Base-by-base conservation (phyloP, 805 yeast species). In the Saccharomycopsis lassenensis region DNA sequence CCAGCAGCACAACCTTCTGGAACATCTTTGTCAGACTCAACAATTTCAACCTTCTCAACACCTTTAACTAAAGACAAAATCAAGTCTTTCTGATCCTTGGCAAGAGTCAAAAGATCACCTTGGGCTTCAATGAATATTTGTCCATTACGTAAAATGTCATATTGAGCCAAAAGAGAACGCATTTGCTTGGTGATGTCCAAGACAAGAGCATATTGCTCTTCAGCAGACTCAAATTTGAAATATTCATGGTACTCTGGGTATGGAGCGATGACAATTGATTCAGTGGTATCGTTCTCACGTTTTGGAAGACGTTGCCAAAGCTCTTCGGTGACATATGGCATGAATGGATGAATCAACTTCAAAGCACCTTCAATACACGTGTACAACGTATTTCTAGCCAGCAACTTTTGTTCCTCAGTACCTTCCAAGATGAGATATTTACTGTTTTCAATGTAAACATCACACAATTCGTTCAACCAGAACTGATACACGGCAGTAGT, bases 271-370 rank as follows among this genome's bases (percentile, higher is more conserved):
- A 76, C 77, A 56, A 91, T 85, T 15, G 95, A 70, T 35, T 59
- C 63, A 19, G 85, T 65, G 16, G 61, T 60, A 51, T 83, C 95
- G 36, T 75, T 63, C 5, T 73, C 69, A 56, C 95, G 77, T 53
- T 81, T 79, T 51, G 97, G 97, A 53, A 91, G 66, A 62, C 97
- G 83, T 67, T 91, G 98, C 96, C 96, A 91, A 83, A 91, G 74
- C 68, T 91, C 98, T 62, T 91, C 98, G 32, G 97, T 79, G 48
- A 91, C 67, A 57, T 74, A 91, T 26, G 98, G 98, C 98, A 91
- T 91, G 68, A 85, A 91, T 57, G 98, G 98, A 57, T 89, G 97
- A 49, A 89, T 91, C 64, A 91, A 57, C 57, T 71, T 78, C 64
- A 89, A 71, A 7, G 95, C 95, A 48, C 81, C 82, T 53, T 91